Evolutionary conservation across 148 eudicot species (phyloP), one percentile per base, ranked within the genome.

Genomic region (Tetragonia tetragonoides): DNA sequence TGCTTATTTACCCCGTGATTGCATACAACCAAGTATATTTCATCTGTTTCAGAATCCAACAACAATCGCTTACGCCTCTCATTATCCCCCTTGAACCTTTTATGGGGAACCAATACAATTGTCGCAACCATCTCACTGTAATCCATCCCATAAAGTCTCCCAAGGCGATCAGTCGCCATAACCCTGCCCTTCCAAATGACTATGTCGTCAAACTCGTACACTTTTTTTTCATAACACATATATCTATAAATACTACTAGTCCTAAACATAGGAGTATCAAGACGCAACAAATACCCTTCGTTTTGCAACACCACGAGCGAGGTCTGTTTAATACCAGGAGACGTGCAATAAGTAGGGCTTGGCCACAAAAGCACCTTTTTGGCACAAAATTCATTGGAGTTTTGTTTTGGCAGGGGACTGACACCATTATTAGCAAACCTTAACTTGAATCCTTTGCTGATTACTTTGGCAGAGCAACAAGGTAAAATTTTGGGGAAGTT

Each of bases 151-250:
- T 44, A 62, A 46, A 71, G 75, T 21, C 69, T 62, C 0, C 81
- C 81, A 7, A 3, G n/a, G 20, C 75, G 61, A 37, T 78, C 75
- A 6, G 71, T 3, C 2, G 54, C 70, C 6, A 28, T 42, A 9
- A 70, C 18, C 24, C 7, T 7, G 4, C 62, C 62, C 12, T 34
- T 38, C 53, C 51, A 71, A 18, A 24, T 8, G 14, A 78, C 15
- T 10, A 78, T 46, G 46, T 78, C 81, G 47, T 78, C 61, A 62
- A 78, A 75, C 38, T 47, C 77, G 69, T 42, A 2, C 21, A 41
- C 20, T 44, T 12, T 63, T 47, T 47, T 1, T 47, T 47, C 10
- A n/a, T n/a, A n/a, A n/a, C n/a, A n/a, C n/a, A n/a, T 60, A 49
- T 3, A 15, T 34, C 2, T 47, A 67, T 38, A 14, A n/a, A 5